These are phyloP conservation scores for Phytopythium mirpurense DNA, from an alignment of 352 stramenopile genomes.

Conservation along the genomic window DNA sequence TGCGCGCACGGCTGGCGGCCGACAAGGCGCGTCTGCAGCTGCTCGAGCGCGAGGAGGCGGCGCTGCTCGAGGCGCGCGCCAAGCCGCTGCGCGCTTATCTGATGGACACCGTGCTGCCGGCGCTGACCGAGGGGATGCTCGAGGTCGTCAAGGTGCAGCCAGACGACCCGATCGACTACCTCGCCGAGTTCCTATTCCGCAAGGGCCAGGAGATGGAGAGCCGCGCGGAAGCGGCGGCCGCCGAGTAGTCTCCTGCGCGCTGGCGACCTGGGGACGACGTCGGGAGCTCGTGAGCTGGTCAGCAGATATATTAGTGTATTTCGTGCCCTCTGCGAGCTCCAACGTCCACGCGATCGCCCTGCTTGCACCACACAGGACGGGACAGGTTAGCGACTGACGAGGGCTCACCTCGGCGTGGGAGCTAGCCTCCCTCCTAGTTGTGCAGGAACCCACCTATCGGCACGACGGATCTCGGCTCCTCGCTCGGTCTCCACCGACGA, in stretches of 20 bases:
- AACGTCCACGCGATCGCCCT: not conserved
- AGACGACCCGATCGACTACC: conserved; percentile 83
- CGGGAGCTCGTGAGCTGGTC: not conserved
- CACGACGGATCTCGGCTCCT: too few relatives aligned
- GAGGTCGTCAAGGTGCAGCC: conserved; percentile 86
- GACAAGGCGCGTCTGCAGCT: conserved; percentile 64
- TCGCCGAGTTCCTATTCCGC: conserved; percentile 84
- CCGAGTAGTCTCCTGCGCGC: not conserved
- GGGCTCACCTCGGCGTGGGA: not conserved
- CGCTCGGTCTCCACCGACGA: too few relatives aligned
- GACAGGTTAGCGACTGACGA: not conserved
- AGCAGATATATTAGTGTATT: conserved; percentile 2
- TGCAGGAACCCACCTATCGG: too few relatives aligned
- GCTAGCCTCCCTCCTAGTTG: too few relatives aligned
- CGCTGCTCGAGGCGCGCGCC: conserved; percentile 71
- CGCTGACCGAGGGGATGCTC: conserved; percentile 81
- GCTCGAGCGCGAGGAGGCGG: conserved; percentile 72
- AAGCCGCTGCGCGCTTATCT: conserved; percentile 80
- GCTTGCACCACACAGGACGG: not conserved
- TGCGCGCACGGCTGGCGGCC: conserved; percentile 40
- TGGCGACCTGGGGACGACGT: not conserved
- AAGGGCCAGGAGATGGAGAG: conserved; percentile 62
- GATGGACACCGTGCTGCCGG: conserved; percentile 81
- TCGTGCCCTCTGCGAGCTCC: not conserved
- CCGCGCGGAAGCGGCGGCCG: conserved; percentile 1